These are phyloP conservation scores for Phytophthora agathidicida DNA, from an alignment of 352 stramenopile genomes.

Conservation along the genomic window DNA sequence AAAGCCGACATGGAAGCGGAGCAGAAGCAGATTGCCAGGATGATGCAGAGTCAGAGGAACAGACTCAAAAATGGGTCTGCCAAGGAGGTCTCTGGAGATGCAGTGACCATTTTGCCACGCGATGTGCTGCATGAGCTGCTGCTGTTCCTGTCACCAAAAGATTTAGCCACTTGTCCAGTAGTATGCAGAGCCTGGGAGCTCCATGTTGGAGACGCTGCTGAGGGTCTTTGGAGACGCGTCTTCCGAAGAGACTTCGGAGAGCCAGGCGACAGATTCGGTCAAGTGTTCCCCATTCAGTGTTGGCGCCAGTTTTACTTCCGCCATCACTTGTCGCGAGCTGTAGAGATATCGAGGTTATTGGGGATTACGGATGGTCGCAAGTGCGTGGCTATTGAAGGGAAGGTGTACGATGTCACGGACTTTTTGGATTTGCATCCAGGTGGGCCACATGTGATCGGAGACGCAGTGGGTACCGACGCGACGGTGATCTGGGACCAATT, in stretches of 20 bases:
- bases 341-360: slow-evolving; percentile 67
- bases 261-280: slow-evolving; percentile 49
- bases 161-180: slow-evolving; percentile 48
- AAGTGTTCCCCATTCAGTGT: slow-evolving; percentile 56
- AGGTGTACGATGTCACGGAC: slow-evolving; percentile 72
- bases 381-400: slow-evolving; percentile 65
- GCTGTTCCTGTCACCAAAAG: slow-evolving; percentile 52
- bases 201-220: slow-evolving; percentile 35
- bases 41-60: slow-evolving; percentile 14
- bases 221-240: slow-evolving; percentile 55
- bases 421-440: slow-evolving; percentile 75
- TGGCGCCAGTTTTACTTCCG: slow-evolving; percentile 80
- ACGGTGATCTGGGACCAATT: slow-evolving; percentile 76
- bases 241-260: slow-evolving; percentile 67
- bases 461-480: slow-evolving; percentile 73
- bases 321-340: slow-evolving; percentile 65
- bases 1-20: slow-evolving; percentile 17
- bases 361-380: slow-evolving; percentile 43
- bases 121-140: slow-evolving; percentile 63
- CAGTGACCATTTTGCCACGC: slow-evolving; percentile 34
- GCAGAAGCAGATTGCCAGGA: slow-evolving; percentile 31
- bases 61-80: slow-evolving; percentile 7
- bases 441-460: slow-evolving; percentile 71
- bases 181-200: slow-evolving; percentile 51
- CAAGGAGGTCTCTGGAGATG: background rate